A percentile compares a stretch with the other conserved stretches of the same genome.
phyloP scores from a whole-genome alignment of 495 filamentous ascomycete species.

The Pyrenula massariospora region DNA sequence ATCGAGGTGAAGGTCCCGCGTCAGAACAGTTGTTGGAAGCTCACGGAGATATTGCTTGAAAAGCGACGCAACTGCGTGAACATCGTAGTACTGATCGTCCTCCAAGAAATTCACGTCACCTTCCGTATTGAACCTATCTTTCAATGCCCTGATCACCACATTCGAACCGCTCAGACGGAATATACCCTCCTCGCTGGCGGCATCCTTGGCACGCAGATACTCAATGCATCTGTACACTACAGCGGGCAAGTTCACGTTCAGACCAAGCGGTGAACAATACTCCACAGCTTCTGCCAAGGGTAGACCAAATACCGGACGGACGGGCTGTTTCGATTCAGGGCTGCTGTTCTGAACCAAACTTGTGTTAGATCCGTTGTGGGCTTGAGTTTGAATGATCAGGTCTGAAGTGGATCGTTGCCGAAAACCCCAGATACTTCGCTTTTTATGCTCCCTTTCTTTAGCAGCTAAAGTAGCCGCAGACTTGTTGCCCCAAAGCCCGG shows the following conservation, averaged over 20 bases:
- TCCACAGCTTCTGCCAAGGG: slow-evolving; percentile 78
- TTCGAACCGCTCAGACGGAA: slow-evolving; percentile 94
- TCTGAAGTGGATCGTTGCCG: slow-evolving; percentile 56
- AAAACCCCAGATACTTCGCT: slow-evolving; percentile 92
- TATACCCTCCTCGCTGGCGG: slow-evolving; percentile 81
- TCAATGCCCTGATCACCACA: slow-evolving; percentile 79
- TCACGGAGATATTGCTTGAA: slow-evolving; percentile 92
- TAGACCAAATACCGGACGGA: slow-evolving; percentile 75
- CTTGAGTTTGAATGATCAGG: slow-evolving; percentile 28
- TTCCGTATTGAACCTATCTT: slow-evolving; percentile 86
- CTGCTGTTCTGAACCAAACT: slow-evolving; percentile 25
- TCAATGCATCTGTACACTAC: slow-evolving; percentile 95
- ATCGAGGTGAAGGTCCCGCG: slow-evolving; percentile 77
- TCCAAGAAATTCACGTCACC: slow-evolving; percentile 82
- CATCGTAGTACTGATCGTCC: slow-evolving; percentile 81
- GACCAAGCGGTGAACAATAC: slow-evolving; percentile 59
- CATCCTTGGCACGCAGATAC: slow-evolving; percentile 76
- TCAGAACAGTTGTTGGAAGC: slow-evolving; percentile 80
- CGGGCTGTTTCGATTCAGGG: slow-evolving; percentile 39
- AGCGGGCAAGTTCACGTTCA: slow-evolving; percentile 68
- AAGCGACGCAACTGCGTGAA: slow-evolving; percentile 89
- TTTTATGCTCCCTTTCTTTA: slow-evolving; percentile 52
- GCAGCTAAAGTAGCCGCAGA: slow-evolving; percentile 33
- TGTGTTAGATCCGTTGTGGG: slow-evolving; percentile 22
- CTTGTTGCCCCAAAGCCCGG: slow-evolving; percentile 79